Base-by-base conservation (phyloP, 371 early-diverging fungal species). In the Lichtheimia ramosa region DNA sequence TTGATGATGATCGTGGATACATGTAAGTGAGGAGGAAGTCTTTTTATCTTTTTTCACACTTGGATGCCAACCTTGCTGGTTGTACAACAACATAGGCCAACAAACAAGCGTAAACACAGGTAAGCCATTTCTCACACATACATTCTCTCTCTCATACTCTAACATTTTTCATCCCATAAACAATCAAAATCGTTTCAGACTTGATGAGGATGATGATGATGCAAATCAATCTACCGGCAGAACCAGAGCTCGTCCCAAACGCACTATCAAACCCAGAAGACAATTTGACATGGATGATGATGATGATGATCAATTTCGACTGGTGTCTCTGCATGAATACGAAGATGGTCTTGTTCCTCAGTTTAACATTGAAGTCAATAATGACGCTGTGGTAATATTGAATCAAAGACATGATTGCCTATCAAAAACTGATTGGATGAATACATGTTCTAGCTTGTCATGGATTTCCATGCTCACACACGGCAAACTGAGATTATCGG, bases 391-490 rank as follows among this genome's bases (percentile, higher is more conserved):
- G 83, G 87, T 88, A 83, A 54, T 15, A 2, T 5, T 12, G 34
- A 28, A 28, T 28, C 34, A 4, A 34, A 10, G 10, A 34, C 10
- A 34, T 8, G 10, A 34, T 0, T 2, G 34, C 10, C 10, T 2
- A 34, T 10, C 2, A 34, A 34, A 34, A 34, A 10, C 46, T 21
- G n/a, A n/a, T 18, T 46, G 46, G 18, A 21, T 7, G 46, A 46
- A 21, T n/a, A 16, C 16, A 7, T 46, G 15, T 8, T 46, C 16
- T 69, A 87, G 89, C 73, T 89, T 20, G 79, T 91, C 6, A 93
- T 94, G 92, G 94, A 94, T 63, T 86, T 94, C 54, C 94, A 94
- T 63, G 79, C 94, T 15, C 92, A 93, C 62, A 62, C 93, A 63
- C 85, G 90, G 40, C 80, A 88, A 25, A 89, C 93, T 1, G 95